Evolutionary conservation across 257 asterid species (phyloP).

Genomic region (Cruciata laevipes): DNA sequence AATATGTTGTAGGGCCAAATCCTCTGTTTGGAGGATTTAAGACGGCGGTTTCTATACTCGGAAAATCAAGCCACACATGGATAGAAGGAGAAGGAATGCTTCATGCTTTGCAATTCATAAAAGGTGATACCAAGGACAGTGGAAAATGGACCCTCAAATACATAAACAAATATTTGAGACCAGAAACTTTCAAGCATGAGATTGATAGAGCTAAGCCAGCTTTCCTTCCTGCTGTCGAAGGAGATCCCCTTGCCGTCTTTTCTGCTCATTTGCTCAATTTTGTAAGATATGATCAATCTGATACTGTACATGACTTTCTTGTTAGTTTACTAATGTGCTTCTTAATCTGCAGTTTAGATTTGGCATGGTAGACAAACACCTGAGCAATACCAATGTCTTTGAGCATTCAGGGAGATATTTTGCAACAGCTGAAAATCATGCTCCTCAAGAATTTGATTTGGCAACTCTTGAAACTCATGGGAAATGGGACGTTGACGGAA

Average conservation of each 20-base stretch:
- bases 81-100: constrained; percentile 54
- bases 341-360: constrained; percentile 43
- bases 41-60: constrained; percentile 35
- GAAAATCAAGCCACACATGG: constrained; percentile 35
- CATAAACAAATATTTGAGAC: constrained; percentile 28
- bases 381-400: constrained; percentile 55
- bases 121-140: neutral
- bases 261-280: constrained; percentile 42
- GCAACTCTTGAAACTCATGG: constrained; percentile 34
- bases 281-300: constrained; percentile 10
- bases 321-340: neutral
- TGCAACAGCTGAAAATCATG: constrained; percentile 51
- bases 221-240: constrained; percentile 43
- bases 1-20: constrained; percentile 38
- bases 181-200: constrained; percentile 29
- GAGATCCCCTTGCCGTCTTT: constrained; percentile 41
- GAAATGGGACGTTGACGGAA: constrained; percentile 43
- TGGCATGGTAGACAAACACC: constrained; percentile 38
- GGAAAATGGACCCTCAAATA: constrained; percentile 23
- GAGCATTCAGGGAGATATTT: constrained; percentile 58
- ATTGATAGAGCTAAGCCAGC: constrained; percentile 27
- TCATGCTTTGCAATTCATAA: constrained; percentile 36
- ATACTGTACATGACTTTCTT: too few relatives aligned
- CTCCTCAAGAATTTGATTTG: constrained; percentile 58
- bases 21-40: constrained; percentile 41